Base-by-base conservation (phyloP, 176 grass and related monocot species). In the Pontederia paniculata region DNA sequence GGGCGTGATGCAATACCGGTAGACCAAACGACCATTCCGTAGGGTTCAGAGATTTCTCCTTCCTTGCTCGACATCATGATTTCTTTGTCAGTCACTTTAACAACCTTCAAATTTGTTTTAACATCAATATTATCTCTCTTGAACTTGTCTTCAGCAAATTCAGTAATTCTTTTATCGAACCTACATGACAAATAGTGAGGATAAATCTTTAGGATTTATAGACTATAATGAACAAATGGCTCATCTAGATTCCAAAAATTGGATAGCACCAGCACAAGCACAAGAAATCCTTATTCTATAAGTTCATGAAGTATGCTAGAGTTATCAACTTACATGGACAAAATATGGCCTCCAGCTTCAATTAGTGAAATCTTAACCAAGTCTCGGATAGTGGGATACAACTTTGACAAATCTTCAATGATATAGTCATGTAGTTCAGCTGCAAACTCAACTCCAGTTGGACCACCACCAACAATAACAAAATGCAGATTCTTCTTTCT, bases 401-500 rank as follows among this genome's bases (percentile, higher is more conserved):
- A 52, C 9, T 37, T 66, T 17, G 63, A 47, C 63, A 66, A 41
- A 66, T 66, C 63, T 52, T 66, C 48, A 66, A 4, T 51, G 21
- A 52, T 48, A 52, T 52, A 66, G 14, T 66, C 63, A 52, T 66
- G 63, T 25, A 66, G 9, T 18, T 66, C 63, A 19, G 63, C 63
- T 52, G 63, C 63, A 66, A 66, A 66, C 52, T 66, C 63, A 25
- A 66, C 63, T 13, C 63, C 63, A 52, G 63, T 66, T 17, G 63
- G 63, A 19, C 63, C 63, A 0, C 63, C 63, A 20, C 63, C 63
- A 52, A 66, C 63, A 66, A 66, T 66, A 23, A 66, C 63, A 42
- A 66, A 66, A 52, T 66, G 63, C 15, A 66, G 63, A 46, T 66
- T 66, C n/a, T 66, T 66, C 48, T 25, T 66, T 66, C 48, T 66